A percentile compares a stretch with the other conserved stretches of the same genome.
Conservation (phyloP, 768 basidiomycete species). For the Auriculariales sp. region DNA sequence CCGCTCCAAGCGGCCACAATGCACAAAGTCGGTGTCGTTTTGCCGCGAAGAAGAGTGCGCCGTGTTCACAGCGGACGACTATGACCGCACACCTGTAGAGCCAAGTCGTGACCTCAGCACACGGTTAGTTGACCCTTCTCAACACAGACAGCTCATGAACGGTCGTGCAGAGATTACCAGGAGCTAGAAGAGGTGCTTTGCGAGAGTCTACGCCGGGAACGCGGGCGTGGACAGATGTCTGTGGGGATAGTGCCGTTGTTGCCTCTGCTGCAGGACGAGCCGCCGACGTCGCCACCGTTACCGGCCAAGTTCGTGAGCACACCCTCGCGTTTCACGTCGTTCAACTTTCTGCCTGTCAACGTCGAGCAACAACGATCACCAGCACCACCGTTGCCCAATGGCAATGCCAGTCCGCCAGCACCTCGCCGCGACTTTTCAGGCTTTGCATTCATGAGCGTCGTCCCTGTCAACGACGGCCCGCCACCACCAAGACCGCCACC, state of each 20-base stretch:
- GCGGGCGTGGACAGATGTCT: not conserved
- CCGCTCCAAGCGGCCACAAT: not conserved
- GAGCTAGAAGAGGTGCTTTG: not conserved
- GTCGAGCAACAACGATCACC: too few relatives aligned
- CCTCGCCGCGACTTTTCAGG: not conserved
- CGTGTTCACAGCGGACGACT: not conserved
- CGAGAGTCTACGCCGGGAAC: not conserved
- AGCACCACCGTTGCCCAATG: too few relatives aligned
- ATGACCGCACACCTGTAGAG: not conserved
- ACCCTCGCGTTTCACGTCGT: not conserved
- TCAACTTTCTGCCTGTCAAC: constrained; percentile 1
- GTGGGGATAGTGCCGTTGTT: too few relatives aligned
- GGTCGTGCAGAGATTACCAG: not conserved
- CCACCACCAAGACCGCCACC: not conserved
- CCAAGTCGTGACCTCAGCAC: not conserved
- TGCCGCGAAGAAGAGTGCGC: not conserved
- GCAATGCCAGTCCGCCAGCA: not conserved
- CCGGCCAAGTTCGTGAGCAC: not conserved
- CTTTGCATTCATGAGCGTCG: not conserved
- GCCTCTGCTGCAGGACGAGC: not conserved
- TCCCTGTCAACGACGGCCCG: not conserved
- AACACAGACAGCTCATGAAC: not conserved
- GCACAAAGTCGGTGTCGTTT: not conserved
- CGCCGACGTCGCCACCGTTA: not conserved
- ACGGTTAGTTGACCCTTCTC: not conserved